Base-by-base conservation (phyloP, 208 protist genomes). In the Acanthamoeba rhysodes region DNA sequence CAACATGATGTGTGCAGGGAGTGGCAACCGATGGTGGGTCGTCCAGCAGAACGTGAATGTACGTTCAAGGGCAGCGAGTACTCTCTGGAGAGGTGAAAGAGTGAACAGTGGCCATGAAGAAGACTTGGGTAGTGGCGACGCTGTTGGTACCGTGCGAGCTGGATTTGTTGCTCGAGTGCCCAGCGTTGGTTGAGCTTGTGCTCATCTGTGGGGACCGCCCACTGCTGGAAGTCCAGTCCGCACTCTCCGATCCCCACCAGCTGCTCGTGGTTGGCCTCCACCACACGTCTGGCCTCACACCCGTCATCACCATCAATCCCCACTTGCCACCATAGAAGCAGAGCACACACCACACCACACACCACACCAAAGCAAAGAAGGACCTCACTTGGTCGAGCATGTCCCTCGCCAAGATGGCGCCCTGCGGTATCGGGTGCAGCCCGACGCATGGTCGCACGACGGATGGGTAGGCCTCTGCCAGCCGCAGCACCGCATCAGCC, bases 161-260 rank as follows among this genome's bases (percentile, higher is more conserved):
- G 74, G 34, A 82, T 82, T 20, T 82, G 74, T 29, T 82, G 74
- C 12, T 82, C 74, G 27, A 82, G 37, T 14, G 41, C 74, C 74
- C 74, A 82, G n/a, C 74, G 74, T 29, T 82, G 74, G 22, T 22
- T 50, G 5, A 50, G 4, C 74, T 82, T 82, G 29, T 82, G 74
- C 3, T 82, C 74, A 8, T 37, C 34, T 3, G 74, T 82, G 74
- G 74, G 74, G 18, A 82, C 74, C 37, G 74, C 74, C 74, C 74
- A 82, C 22, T 41, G 74, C 37, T 82, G 74, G 41, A 82, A 82
- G 37, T 82, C 74, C 8, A 82, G 74, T 37, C 74, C 74, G 37
- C 74, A 82, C 74, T 82, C 74, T 41, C 74, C 74, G 8, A 82
- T 82, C 2, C 74, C 74, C 29, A 82, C 74, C 41, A 82, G 74